phyloP scores from a whole-genome alignment of 176 grass and related monocot species.

The Triticum urartu region DNA sequence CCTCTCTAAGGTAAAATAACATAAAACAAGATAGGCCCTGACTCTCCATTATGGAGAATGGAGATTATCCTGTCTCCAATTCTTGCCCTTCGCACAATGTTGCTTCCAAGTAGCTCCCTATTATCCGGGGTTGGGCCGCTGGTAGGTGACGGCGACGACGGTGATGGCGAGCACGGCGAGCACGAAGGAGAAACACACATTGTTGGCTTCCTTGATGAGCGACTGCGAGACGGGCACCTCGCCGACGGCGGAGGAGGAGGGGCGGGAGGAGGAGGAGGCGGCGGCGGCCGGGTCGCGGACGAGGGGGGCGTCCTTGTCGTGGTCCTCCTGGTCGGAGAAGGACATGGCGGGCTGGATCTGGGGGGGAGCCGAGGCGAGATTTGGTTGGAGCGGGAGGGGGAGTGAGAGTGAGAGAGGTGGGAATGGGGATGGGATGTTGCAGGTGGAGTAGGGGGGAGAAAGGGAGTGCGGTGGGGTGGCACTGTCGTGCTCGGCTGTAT shows the following conservation, averaged over 20 bases:
- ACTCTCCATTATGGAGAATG: too few relatives aligned
- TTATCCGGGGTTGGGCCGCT: conserved; percentile 64
- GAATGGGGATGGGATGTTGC: not conserved
- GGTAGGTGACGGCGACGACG: conserved; percentile 92
- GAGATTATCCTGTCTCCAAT: too few relatives aligned
- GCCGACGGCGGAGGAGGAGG: not conserved
- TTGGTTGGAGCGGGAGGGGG: not conserved
- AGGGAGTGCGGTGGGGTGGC: not conserved
- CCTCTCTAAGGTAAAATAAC: too few relatives aligned
- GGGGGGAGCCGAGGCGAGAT: not conserved
- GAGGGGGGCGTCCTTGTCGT: conserved; percentile 25
- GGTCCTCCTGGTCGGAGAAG: conserved; percentile 32
- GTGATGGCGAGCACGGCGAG: conserved; percentile 81
- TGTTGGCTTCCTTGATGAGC: conserved; percentile 67
- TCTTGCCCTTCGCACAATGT: too few relatives aligned
- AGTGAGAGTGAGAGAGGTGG: not conserved
- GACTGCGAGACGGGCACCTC: conserved; percentile 76
- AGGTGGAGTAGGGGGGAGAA: not conserved
- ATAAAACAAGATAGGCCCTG: too few relatives aligned
- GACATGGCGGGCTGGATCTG: conserved; percentile 19
- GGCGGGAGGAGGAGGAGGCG: not conserved
- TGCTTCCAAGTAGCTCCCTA: too few relatives aligned
- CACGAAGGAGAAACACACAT: conserved; percentile 88
- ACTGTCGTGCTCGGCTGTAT: not conserved
- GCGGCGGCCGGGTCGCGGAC: not conserved